Base-by-base conservation (phyloP, 306 rosid genomes). In the Luffa aegyptiaca region DNA sequence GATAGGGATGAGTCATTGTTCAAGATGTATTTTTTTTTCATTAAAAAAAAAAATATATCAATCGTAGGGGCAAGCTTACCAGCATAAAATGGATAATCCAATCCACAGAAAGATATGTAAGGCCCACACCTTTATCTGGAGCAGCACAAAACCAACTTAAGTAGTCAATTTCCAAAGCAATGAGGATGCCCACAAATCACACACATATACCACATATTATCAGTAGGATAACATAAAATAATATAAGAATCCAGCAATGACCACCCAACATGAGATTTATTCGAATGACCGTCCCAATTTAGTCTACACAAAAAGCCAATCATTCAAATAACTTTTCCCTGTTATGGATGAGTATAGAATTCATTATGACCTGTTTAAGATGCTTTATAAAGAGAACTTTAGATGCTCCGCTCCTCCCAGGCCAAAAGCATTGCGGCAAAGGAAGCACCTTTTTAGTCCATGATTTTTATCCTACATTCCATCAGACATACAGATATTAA, bases 61-160 rank as follows among this genome's bases (percentile, higher is more conserved):
- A 70, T 4, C 1, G 55, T 44, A 70, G 48, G 64, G 64, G 39
- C 8, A 53, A 33, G 31, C 18, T 69, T 6, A 71, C 20, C 21
- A 57, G 10, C 33, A 14, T 59, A 56, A 17, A 20, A 17, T 16
- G 18, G 58, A 53, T 7, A 49, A 31, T 44, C 58, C 56, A 57
- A 83, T 83, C 80, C 65, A 46, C 5, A 37, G 9, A 45, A 66
- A 80, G 83, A 85, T 82, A 44, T 51, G 20, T n/a, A 21, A 36
- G 76, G 58, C 84, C 83, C 88, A 83, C 88, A 81, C 48, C 86
- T 69, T 70, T 76, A 81, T 39, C 56, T 37, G 63, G 52, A 78
- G 72, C 58, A 73, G 84, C 81, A 83, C 77, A 82, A 70, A 68
- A 76, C 66, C 84, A 45, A 83, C 76, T 86, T 77, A 53, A 77